Evolutionary conservation across 2,329 filamentous ascomycete species (phyloP), one percentile per base, ranked within the genome.

Genomic region (Aspergillus pseudonomiae): DNA sequence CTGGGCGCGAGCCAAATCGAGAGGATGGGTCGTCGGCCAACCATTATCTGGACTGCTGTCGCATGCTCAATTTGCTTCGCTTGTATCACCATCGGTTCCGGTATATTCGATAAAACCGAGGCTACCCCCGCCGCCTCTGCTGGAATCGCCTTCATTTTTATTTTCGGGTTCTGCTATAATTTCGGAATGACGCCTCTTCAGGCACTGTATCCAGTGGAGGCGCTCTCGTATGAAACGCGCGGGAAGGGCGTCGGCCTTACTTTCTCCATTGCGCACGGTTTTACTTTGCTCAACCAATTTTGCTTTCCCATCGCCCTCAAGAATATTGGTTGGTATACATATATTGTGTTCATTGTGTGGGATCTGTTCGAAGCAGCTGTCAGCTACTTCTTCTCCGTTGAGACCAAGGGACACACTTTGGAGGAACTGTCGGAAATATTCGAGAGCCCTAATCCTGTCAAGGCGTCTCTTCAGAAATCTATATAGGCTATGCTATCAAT

Each of bases 1-100:
- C 67, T 84, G 0, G 87, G 87, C 53, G 85, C 86, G 4, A 78
- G 81, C 16, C 78, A 88, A 57, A 85, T 85, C 1, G 86, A 88
- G 45, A 80, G 81, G 1, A 63, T 88, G 6, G 85, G 87, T n/a
- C 85, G 87, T 43, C 84, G 87, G 3, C 84, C 84, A n/a, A 77
- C 86, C 36, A 77, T 86, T 46, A 72, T 86, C 60, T 82, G 82
- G 65, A 82, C 80, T 24, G 46, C 24, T 4, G 83, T 83, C 67
- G 75, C 78, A 0, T 80, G 77, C 14, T 83, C 82, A 63, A 28
- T 50, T 19, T 81, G 78, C 56, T 63, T 84, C 7, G 74, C 83
- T 84, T 61, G 62, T 53, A 45, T 63, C 14, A 58, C 81, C 4
- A 75, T 83, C 21, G 79, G 79, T 14, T 77, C 78, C 1, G 71